Conservation (phyloP, 78 protist species). For the Dictyostelium discoideum region DNA sequence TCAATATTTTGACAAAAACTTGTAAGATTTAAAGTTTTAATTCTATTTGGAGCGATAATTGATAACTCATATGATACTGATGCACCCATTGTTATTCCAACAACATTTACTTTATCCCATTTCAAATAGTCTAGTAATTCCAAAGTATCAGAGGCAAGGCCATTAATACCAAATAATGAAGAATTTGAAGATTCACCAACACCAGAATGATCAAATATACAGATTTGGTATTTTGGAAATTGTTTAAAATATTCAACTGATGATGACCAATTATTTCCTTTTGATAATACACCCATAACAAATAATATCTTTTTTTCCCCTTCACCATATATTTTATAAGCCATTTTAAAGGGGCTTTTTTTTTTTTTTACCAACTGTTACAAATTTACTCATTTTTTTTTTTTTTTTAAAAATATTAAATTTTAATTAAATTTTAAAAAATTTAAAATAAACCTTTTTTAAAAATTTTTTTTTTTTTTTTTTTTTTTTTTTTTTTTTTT, state of each 20-base stretch:
- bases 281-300: slow-evolving; percentile 35
- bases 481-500: background rate
- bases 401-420: too few relatives aligned
- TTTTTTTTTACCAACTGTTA: background rate
- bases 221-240: background rate
- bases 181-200: slow-evolving; percentile 15
- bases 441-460: too few relatives aligned
- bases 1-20: too few relatives aligned
- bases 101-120: slow-evolving; percentile 37
- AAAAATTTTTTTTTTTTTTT: background rate
- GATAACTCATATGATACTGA: too few relatives aligned
- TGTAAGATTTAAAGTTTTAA: too few relatives aligned
- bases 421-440: too few relatives aligned
- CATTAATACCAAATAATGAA: background rate
- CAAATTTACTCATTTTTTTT: background rate
- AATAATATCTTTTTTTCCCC: background rate
- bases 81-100: too few relatives aligned
- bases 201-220: slow-evolving; percentile 68
- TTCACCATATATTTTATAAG: slow-evolving; percentile 8
- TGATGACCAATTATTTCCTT: slow-evolving; percentile 7
- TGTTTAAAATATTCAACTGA: slow-evolving; percentile 10
- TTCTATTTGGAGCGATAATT: too few relatives aligned
- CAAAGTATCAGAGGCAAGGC: slow-evolving; percentile 51
- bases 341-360: background rate
- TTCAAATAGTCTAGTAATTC: slow-evolving; percentile 61